phyloP scores from a whole-genome alignment of 768 basidiomycete species.

The Lanmaoa rubissima region DNA sequence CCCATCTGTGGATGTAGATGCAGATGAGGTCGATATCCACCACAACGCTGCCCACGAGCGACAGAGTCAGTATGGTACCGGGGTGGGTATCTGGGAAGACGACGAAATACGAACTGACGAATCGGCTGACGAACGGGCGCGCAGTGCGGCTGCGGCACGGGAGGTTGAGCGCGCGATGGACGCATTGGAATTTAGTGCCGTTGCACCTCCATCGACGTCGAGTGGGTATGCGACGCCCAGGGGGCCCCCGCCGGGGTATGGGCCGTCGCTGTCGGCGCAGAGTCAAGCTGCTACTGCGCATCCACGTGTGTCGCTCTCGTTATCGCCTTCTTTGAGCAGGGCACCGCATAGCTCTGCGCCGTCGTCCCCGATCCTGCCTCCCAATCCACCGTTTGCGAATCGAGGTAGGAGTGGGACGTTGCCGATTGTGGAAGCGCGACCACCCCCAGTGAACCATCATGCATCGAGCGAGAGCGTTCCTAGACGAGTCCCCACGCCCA shows the following conservation, averaged over 20 bases:
- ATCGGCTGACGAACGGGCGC: constrained; percentile 48
- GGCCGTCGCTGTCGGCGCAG: background rate
- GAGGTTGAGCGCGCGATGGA: constrained; percentile 68
- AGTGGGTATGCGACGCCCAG: constrained; percentile 19
- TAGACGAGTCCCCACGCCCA: constrained; percentile 9
- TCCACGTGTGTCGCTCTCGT: background rate
- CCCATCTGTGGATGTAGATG: constrained; percentile 33
- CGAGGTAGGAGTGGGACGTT: constrained; percentile 21
- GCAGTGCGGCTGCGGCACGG: constrained; percentile 65
- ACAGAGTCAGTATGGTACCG: constrained; percentile 2
- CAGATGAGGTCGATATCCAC: constrained; percentile 5
- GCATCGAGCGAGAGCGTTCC: constrained; percentile 4
- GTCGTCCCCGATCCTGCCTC: constrained; percentile 33
- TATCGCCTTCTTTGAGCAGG: constrained; percentile 2
- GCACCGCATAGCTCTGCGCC: constrained; percentile 21
- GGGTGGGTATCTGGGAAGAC: constrained; percentile 17
- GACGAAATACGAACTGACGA: constrained; percentile 27
- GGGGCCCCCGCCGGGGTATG: constrained; percentile 12
- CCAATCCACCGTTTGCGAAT: constrained; percentile 40
- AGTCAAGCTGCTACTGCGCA: background rate
- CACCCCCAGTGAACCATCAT: background rate
- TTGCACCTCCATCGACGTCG: constrained; percentile 10
- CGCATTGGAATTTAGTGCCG: constrained; percentile 44
- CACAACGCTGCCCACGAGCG: constrained; percentile 2
- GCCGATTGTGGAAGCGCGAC: constrained; percentile 8